Evolutionary conservation across 805 yeast species (phyloP).

Genomic region (Hanseniaspora guilliermondii): DNA sequence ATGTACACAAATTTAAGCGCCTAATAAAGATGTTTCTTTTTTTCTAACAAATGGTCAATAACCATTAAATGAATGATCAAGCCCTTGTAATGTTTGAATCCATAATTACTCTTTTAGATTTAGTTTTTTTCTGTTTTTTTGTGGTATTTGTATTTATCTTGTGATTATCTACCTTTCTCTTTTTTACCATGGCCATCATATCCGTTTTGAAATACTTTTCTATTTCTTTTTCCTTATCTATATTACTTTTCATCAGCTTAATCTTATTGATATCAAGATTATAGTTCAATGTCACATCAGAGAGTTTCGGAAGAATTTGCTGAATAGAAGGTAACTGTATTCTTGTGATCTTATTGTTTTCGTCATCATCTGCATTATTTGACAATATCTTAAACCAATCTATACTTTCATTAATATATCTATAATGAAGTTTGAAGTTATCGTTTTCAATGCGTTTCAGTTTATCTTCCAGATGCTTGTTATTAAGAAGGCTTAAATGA

Average conservation of each 20-base stretch:
- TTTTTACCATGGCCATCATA: neutral
- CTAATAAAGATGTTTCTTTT: no score
- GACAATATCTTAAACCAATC: constrained; percentile 5
- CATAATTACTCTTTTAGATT: neutral
- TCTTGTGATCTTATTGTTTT: neutral
- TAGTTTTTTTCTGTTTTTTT: neutral
- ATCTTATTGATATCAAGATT: neutral
- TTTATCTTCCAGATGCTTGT: neutral
- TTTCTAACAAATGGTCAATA: no score
- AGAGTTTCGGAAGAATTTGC: neutral
- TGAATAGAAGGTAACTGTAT: neutral
- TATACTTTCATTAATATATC: neutral
- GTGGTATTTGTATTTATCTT: neutral
- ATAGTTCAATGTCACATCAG: neutral
- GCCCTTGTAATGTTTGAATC: neutral
- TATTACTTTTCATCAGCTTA: neutral
- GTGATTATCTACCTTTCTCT: neutral
- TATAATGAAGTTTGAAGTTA: neutral
- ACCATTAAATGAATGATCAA: no score
- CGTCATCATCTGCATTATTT: neutral
- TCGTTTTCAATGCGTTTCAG: neutral
- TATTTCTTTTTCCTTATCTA: neutral
- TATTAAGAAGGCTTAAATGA: neutral
- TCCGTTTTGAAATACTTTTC: neutral
- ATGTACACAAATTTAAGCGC: neutral